These are phyloP conservation scores for Blastobotrys illinoisensis DNA, from an alignment of 1,139 yeast genomes.

Conservation along the genomic window DNA sequence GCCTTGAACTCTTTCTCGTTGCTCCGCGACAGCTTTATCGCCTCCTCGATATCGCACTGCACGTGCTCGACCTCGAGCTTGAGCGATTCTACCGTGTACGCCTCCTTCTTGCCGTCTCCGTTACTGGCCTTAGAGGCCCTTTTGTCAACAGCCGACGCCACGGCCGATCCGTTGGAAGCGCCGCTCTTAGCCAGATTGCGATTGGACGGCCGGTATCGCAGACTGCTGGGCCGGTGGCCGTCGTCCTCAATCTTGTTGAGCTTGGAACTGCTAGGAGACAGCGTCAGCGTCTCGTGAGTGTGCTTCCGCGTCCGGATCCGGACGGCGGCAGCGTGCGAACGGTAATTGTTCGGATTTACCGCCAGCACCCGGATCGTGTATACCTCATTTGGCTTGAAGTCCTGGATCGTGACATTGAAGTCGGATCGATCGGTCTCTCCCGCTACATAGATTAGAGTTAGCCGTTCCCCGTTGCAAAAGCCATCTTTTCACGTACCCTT, in stretches of 20 bases:
- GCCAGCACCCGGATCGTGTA: conserved; percentile 56
- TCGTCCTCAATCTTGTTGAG: background rate
- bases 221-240: conserved; percentile 1
- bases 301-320: conserved; percentile 25
- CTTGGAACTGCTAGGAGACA: background rate
- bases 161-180: background rate
- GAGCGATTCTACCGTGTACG: conserved; percentile 44
- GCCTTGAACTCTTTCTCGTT: conserved; percentile 40
- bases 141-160: background rate
- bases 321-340: conserved; percentile 27
- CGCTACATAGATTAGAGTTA: conserved; percentile 15
- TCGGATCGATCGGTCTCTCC: conserved; percentile 36
- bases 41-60: conserved; percentile 44
- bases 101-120: conserved; percentile 7
- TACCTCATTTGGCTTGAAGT: conserved; percentile 42
- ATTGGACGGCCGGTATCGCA: conserved; percentile 11
- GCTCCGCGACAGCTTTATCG: conserved; percentile 38
- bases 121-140: background rate
- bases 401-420: conserved; percentile 36
- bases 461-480: background rate
- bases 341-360: conserved; percentile 35
- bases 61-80: conserved; percentile 45
- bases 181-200: conserved; percentile 2
- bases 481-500: conserved; percentile 25
- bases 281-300: conserved; percentile 17